A percentile compares a stretch with the other conserved stretches of the same genome.
Conservation (phyloP, 805 yeast species). For the Torulaspora franciscae region DNA sequence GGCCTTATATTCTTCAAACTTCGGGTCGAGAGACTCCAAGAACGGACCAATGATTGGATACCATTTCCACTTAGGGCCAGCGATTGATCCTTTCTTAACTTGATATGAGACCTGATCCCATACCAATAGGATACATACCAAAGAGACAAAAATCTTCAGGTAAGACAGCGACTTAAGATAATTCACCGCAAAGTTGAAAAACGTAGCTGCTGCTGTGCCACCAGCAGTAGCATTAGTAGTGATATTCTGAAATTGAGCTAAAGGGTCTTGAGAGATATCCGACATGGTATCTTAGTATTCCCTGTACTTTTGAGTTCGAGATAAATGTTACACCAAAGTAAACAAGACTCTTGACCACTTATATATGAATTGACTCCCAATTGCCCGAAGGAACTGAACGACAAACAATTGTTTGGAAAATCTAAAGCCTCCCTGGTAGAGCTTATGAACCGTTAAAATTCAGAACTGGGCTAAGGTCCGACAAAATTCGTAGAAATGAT, state of each 20-base stretch:
- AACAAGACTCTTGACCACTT: neutral
- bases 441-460: constrained; percentile 4
- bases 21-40: constrained; percentile 89
- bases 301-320: neutral
- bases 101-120: constrained; percentile 80
- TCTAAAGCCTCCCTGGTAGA: constrained; percentile 1
- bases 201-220: constrained; percentile 1
- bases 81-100: constrained; percentile 76
- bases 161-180: constrained; percentile 40
- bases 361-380: neutral
- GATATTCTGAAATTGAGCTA: constrained; percentile 11
- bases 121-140: constrained; percentile 45
- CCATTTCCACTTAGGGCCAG: constrained; percentile 80
- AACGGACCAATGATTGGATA: constrained; percentile 98
- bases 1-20: constrained; percentile 85
- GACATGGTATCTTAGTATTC: constrained; percentile 5
- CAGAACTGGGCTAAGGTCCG: constrained; percentile 4
- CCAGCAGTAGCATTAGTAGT: constrained; percentile 2
- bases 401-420: neutral
- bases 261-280: constrained; percentile 11
- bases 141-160: constrained; percentile 48
- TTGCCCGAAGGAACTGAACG: neutral
- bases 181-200: constrained; percentile 8
- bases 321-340: neutral
- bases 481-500: neutral